Base-by-base conservation (phyloP, 257 asterid genomes). In the Dorcoceras hygrometricum region DNA sequence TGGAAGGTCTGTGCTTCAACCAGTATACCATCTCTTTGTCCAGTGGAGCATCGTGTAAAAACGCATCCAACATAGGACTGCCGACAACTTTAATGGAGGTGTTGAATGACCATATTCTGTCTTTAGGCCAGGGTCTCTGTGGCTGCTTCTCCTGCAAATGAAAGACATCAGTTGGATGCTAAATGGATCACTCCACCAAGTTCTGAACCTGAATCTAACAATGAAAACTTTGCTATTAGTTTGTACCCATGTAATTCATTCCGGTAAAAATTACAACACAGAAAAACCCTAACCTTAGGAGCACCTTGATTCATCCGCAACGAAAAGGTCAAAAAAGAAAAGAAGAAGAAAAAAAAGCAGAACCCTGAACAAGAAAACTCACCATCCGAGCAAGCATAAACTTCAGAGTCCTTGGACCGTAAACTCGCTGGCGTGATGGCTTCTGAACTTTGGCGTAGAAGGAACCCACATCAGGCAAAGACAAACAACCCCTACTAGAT, bases 61-160 rank as follows among this genome's bases (percentile, higher is more conserved):
- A 80, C 9, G 93, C 87, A 69, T 94, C 98, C 31, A 94, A 67
- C 95, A 86, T 89, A 3, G 99, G 99, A 68, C 95, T 90, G 29
- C 98, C 99, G 10, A 90, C 71, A 2, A 94, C 51, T 78, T 78
- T 87, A 8, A 77, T 80, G 29, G 71, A 68, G 77, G 80, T 80
- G 74, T 81, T 84, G 84, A 87, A 94, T 27, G 96, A 81, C 99
- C 99, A 94, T 75, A 94, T 88, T 43, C 85, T 70, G 65, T 88
- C 98, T 82, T 84, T 94, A 0, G 98, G 96, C 99, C 99, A 94
- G 1, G 95, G 75, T 80, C 90, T 84, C 82, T 94, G 96, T 0
- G 87, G 83, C 70, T 87, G 96, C 83, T 84, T 94, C 82, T 88
- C 96, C 99, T 94, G 90, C 18, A 50, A 60, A 50, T 34, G n/a